phyloP scores from a whole-genome alignment of 495 filamentous ascomycete genomes.

The Hypoxylon trugodes region DNA sequence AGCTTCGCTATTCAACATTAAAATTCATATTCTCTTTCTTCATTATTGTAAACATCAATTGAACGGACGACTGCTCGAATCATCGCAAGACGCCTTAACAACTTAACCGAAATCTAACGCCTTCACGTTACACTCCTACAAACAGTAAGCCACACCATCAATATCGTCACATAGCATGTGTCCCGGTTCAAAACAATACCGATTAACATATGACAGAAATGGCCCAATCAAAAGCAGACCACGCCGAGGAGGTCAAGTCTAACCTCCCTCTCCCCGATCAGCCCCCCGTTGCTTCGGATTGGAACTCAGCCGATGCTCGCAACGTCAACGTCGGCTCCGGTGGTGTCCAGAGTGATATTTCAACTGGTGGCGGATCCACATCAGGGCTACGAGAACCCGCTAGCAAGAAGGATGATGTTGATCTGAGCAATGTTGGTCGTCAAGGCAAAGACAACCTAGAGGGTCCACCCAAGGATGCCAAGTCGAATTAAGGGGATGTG shows the following conservation, averaged over 20 bases:
- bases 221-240: conserved; percentile 62
- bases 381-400: conserved; percentile 70
- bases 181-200: too few species aligned
- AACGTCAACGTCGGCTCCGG: conserved; percentile 75
- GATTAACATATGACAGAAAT: conserved; percentile 33
- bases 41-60: neutral
- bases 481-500: conserved; percentile 35
- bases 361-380: conserved; percentile 57
- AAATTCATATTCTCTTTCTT: neutral
- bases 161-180: too few species aligned
- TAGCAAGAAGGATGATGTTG: conserved; percentile 59
- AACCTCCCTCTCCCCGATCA: conserved; percentile 83
- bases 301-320: conserved; percentile 72
- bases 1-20: conserved; percentile 3
- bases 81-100: neutral
- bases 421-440: conserved; percentile 60
- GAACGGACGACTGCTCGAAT: neutral
- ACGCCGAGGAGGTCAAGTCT: conserved; percentile 70
- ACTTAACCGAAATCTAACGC: neutral
- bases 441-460: conserved; percentile 63
- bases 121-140: conserved; percentile 1
- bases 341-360: conserved; percentile 59
- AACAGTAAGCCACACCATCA: conserved; percentile 15
- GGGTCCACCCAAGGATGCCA: conserved; percentile 62
- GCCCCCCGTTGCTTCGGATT: conserved; percentile 74